phyloP scores from a whole-genome alignment of 441 rosid genomes.

The Populus tomentosa region DNA sequence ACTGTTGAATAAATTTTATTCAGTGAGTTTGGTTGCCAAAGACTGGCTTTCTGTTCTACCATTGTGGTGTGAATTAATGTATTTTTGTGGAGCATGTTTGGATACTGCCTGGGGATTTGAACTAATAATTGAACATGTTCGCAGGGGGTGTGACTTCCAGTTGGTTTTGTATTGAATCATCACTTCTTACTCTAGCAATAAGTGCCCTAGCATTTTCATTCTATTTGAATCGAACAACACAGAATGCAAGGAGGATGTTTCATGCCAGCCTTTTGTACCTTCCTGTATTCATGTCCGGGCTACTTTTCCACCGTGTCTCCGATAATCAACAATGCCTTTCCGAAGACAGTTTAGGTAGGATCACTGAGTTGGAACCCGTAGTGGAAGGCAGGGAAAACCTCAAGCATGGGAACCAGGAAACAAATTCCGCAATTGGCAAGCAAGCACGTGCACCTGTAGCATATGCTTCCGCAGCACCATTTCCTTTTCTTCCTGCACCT shows the following conservation, averaged over 20 bases:
- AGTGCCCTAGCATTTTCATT: constrained; percentile 79
- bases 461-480: constrained; percentile 83
- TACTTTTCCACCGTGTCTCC: constrained; percentile 57
- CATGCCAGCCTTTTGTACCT: constrained; percentile 89
- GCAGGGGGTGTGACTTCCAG: constrained; percentile 82
- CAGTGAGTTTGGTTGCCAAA: not conserved
- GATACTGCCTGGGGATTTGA: not conserved
- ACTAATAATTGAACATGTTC: constrained; percentile 2
- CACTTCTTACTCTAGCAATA: constrained; percentile 68
- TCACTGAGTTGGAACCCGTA: constrained; percentile 12
- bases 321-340: constrained; percentile 34
- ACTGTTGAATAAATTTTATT: not conserved
- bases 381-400: constrained; percentile 17
- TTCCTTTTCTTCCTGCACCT: constrained; percentile 94
- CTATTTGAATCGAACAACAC: constrained; percentile 56
- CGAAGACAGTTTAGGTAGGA: constrained; percentile 13
- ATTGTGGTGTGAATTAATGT: not conserved
- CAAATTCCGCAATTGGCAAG: constrained; percentile 10
- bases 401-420: constrained; percentile 22
- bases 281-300: constrained; percentile 87
- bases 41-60: not conserved
- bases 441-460: constrained; percentile 67
- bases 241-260: constrained; percentile 85
- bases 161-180: constrained; percentile 84
- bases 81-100: not conserved